Evolutionary conservation across 2,329 filamentous ascomycete species (phyloP), one percentile per base, ranked within the genome.

Genomic region (Bipolaris cookei): DNA sequence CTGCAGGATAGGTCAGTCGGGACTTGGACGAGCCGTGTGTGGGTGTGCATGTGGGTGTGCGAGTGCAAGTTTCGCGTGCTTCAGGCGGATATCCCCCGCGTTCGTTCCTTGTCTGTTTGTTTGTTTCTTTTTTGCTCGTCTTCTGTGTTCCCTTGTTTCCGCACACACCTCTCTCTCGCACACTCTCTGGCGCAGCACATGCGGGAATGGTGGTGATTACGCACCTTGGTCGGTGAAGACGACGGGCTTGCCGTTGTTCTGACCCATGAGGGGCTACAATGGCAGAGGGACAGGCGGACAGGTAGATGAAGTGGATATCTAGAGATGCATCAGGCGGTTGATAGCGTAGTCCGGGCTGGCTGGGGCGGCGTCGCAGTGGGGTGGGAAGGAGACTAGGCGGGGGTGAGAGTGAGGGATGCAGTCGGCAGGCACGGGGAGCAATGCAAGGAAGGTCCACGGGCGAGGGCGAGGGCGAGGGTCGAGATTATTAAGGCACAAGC

Each of bases 201-300:
- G 13, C 5, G 6, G 20, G 21, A 5, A 6, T 45, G 39, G 35
- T 32, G 5, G 42, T n/a, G 35, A 16, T 42, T 14, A 61, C 87
- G 73, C 82, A 96, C 92, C 91, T 89, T 97, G 91, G 81, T 96
- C 93, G 80, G 90, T 91, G 80, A 93, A 89, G 77, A 92, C 89
- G 81, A 96, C 87, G 79, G 91, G 91, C 79, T 97, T 97, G 79
- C 93, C 93, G 80, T 94, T 92, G 76, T 89, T 90, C 81, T 98
- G 97, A 77, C 94, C 94, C 94, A 98, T 98, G 73, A 66, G 57
- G 59, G 56, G 64, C 58, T 61, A 63, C 62, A 64, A 67, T 69
- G 71, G 67, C 67, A 59, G 55, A 48, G 51, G 45, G 64, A 63
- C 64, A 65, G 56, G 30, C 49, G 49, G 53, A 65, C 66, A 66